Base-by-base conservation (phyloP, 192 early-diverging fungal genomes). In the Coemansia sp. region DNA sequence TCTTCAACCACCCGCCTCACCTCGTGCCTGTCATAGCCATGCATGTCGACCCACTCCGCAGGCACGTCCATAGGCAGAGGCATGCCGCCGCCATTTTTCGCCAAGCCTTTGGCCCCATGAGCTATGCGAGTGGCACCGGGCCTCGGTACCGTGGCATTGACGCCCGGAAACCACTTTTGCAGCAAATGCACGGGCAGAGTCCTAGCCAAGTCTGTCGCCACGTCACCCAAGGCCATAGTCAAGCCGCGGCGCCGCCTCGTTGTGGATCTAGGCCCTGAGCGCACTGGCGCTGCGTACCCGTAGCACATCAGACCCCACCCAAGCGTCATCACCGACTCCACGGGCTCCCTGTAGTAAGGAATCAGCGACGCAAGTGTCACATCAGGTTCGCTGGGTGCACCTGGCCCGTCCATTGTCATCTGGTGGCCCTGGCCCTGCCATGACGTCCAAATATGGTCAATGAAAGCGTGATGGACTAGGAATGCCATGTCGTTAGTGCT, bases 401-500 rank as follows among this genome's bases (percentile, higher is more conserved):
- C 65, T 17, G 71, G 72, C 3, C 81, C 80, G 38, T 76, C 72
- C 75, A 75, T 78, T 31, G 76, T 70, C 74, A 70, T 74, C 67
- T 68, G 31, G 64, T 68, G 59, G 64, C 64, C 67, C 68, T 72
- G 66, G 63, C 72, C 57, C 77, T 86, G 85, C 84, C 84, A 85
- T 39, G 76, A 74, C 19, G 66, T 63, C 84, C 85, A 86, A 65
- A 86, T 39, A 27, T 75, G 74, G 39, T 86, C 85, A 21, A 86
- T 75, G 66, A 80, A 77, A 39, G 85, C 69, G 48, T 86, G 85
- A 59, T 86, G 85, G 21, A 86, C 50, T 72, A 72, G 77, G 72
- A 86, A 86, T 9, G 63, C 69, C 65, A 78, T 74, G 70, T 86
- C 85, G 75, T 83, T 86, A 38, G 85, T 80, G 60, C 77, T 75